Evolutionary conservation across 306 rosid species (phyloP).

Genomic region (Trifolium fragiferum): DNA sequence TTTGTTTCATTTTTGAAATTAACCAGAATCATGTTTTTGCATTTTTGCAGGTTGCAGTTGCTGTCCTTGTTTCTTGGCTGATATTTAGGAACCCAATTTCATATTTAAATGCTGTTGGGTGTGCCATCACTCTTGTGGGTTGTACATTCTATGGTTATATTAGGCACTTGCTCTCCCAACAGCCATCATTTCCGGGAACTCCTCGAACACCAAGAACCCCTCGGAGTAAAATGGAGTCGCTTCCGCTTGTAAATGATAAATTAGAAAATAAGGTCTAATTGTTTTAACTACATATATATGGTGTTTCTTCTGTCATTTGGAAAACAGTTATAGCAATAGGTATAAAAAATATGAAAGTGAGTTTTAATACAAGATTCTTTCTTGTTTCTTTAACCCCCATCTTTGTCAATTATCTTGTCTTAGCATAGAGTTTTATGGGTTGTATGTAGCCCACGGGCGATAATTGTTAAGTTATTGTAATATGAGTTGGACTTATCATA

Average conservation of each 20-base stretch:
- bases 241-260: constrained; percentile 95
- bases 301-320: constrained; percentile 36
- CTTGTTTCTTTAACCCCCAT: neutral
- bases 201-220: constrained; percentile 93
- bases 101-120: constrained; percentile 72
- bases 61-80: constrained; percentile 93
- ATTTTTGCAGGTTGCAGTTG: constrained; percentile 83
- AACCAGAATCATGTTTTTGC: constrained; percentile 7
- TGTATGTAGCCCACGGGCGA: constrained; percentile 38
- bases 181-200: constrained; percentile 68
- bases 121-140: constrained; percentile 87
- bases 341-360: constrained; percentile 41
- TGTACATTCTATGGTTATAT: constrained; percentile 95
- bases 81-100: constrained; percentile 95
- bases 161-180: constrained; percentile 83
- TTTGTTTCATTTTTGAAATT: constrained; percentile 14
- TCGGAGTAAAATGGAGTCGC: constrained; percentile 77
- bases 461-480: constrained; percentile 35
- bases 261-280: constrained; percentile 77
- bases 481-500: constrained; percentile 1
- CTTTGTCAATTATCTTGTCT: constrained; percentile 19
- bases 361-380: constrained; percentile 37
- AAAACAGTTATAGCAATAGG: constrained; percentile 51
- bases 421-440: constrained; percentile 30
- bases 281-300: constrained; percentile 22